Base-by-base conservation (phyloP, 2,329 filamentous ascomycete species). In the Mycogone perniciosa region DNA sequence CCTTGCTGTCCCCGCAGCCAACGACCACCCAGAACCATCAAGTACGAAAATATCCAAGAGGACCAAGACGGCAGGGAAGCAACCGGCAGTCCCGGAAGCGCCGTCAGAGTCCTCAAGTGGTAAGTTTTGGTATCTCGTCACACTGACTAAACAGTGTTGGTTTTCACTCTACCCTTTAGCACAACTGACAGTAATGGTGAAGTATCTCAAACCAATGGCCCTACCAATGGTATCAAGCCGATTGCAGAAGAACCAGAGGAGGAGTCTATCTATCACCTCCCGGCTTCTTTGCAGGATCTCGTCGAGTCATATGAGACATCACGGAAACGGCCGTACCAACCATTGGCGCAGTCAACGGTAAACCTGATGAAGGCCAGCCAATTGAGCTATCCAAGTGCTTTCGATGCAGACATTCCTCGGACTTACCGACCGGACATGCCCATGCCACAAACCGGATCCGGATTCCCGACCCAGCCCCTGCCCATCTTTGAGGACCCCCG, bases 381-480 rank as follows among this genome's bases (percentile, higher is more conserved):
- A 58, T 76, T 79, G 27, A 86, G 75, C 51, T 85, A 84, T 54
- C 89, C 91, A 2, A 88, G 92, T 57, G 77, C 83, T 5, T 70
- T 80, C 31, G 93, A 99, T 69, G 81, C 88, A 20, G 89, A 96
- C 62, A 82, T 88, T 54, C 88, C 90, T 26, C 81, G 86, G 54
- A 85, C 86, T 59, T 96, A 96, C 73, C 85, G 85, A 57, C 91
- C 93, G 3, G 86, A 91, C 57, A 82, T 85, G 57, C 87, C 86
- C 29, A 88, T 89, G 69, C 84, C 86, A 60, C 72, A 76, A 7
- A 87, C 87, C 5, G 85, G 85, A 3, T 76, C 88, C 6, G 88
- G 93, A 59, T 99, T 95, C 68, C 93, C 93, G 6, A 89, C 95
- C 64, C 90, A 96, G 64, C 87, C 91, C n/a, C 76, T 96, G 39